Base-by-base conservation (phyloP, 192 early-diverging fungal genomes). In the Coemansia umbellata region DNA sequence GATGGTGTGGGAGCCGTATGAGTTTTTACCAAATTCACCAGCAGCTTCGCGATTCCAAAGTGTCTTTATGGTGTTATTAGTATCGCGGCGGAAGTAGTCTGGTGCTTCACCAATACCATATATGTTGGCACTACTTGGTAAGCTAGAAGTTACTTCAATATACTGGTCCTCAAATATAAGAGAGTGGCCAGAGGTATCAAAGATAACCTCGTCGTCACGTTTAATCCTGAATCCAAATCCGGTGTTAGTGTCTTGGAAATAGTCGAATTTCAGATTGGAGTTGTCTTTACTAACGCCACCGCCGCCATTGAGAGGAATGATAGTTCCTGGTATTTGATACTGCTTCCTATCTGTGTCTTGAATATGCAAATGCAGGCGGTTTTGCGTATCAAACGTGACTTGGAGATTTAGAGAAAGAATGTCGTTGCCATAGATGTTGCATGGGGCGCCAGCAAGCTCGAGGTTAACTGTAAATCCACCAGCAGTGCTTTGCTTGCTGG, bases 161-260 rank as follows among this genome's bases (percentile, higher is more conserved):
- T 85, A 88, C 56, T 86, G 81, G 53, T 85, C 78, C 51, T 86
- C 81, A 31, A 78, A 85, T 13, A 88, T 78, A 10, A 86, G 55
- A 1, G 79, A 66, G 9, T 60, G 53, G 6, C 53, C 69, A 1
- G 53, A 47, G 14, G 69, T 72, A 36, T 72, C 57, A 10, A 72
- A 72, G 5, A 72, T 60, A 10, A 54, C 37, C 8, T 72, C 57
- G 18, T 32, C 35, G 22, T 39, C 61, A 14, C 69, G 56, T 4
- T 21, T 30, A 3, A 72, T 58, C 21, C 41, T 59, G 58, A 81
- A 75, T 1, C 58, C 53, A 41, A 80, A 78, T 7, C 59, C 62
- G 17, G 33, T 54, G 26, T 35, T 19, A 9, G 19, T 11, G 19
- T 48, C 36, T 24, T 73, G 67, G 13, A 35, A 13, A 31, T 56